Base-by-base conservation (phyloP, 2,329 filamentous ascomycete genomes). In the Trichoderma lentiforme region DNA sequence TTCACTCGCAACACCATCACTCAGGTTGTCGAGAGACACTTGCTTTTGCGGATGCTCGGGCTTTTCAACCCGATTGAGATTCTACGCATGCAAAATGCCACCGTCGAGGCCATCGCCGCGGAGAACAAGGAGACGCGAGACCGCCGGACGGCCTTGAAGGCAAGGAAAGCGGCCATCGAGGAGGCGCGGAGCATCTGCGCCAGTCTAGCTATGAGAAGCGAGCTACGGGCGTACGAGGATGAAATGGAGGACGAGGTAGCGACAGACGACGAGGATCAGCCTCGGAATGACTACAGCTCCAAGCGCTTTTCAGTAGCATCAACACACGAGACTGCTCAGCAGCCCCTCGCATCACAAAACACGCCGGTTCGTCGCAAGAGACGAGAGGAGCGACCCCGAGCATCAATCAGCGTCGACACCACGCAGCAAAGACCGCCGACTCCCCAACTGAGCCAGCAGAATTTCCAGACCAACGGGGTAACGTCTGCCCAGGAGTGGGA, bases 111-210 rank as follows among this genome's bases (percentile, higher is more conserved):
- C 36, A 87, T 87, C 64, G 85, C 85, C 0, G 84, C 85, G 1
- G 85, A 87, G 79, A 86, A 86, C 76, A 86, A 85, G 80, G 84
- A 86, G 78, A 86, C 85, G 0, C 80, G 85, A 5, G 85, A 87
- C 34, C 79, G 84, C n/a, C 82, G 85, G 66, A 79, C 83, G 73
- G 80, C 83, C 0, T 81, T 87, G 68, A 85, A 85, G 78, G 75
- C 77, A 21, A 85, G 86, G 76, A 86, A 85, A 80, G 80, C 82
- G 73, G 84, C 85, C 1, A 86, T 87, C 65, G 84, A 86, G 56
- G 85, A 87, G 73, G 85, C 85, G 32, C 82, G 83, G 67, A 83
- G 82, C 63, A 83, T 86, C 26, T 87, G 85, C 73, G 84, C 85
- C 56, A 82, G 81, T 71, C 79, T 87, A 18, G 85, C 86, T 8